These are phyloP conservation scores for Ochromonas danica DNA, from an alignment of 108 stramenopile genomes.

Conservation along the genomic window DNA sequence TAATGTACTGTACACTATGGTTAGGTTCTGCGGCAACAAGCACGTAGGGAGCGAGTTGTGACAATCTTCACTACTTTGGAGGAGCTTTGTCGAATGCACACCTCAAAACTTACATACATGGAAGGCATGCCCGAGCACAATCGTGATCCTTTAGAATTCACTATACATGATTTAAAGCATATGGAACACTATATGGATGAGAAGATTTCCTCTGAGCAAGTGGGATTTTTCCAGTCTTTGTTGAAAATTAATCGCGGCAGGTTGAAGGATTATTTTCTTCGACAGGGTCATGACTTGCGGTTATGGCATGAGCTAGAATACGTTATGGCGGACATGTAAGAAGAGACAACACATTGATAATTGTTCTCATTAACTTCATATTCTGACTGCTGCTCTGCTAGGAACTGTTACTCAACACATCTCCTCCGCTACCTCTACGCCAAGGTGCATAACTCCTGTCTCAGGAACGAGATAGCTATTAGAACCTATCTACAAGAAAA, in stretches of 20 bases:
- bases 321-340: slow-evolving; percentile 27
- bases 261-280: neutral
- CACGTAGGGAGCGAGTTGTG: slow-evolving; percentile 13
- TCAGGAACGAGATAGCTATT: too few species aligned
- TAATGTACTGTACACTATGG: too few species aligned
- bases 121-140: neutral
- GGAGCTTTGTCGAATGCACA: neutral
- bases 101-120: slow-evolving; percentile 28
- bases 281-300: neutral
- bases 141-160: slow-evolving; percentile 23
- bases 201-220: slow-evolving; percentile 17
- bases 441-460: neutral
- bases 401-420: slow-evolving; percentile 27
- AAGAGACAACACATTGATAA: too few species aligned
- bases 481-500: neutral
- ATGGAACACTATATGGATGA: slow-evolving; percentile 19
- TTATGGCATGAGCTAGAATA: slow-evolving; percentile 35
- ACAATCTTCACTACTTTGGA: neutral
- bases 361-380: too few species aligned
- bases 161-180: slow-evolving; percentile 26
- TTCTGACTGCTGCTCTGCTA: too few species aligned
- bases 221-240: slow-evolving; percentile 22
- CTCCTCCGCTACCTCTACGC: neutral
- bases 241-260: neutral
- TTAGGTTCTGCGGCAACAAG: slow-evolving; percentile 18